Conservation (phyloP, 345 rosid species). For the Microcos paniculata region DNA sequence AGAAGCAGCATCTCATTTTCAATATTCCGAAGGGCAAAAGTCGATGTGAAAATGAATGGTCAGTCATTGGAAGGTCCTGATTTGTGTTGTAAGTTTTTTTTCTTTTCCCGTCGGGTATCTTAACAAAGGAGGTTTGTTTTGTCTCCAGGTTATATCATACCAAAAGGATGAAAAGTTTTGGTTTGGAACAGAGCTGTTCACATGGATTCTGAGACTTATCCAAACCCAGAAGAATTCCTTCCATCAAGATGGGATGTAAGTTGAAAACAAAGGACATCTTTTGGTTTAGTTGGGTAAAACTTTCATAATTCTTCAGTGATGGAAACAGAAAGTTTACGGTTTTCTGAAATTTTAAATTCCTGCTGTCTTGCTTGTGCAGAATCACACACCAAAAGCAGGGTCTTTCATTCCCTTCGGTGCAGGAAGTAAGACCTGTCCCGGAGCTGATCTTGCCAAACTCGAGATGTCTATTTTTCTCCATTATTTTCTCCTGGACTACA, state of each 20-base stretch:
- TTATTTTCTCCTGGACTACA: constrained; percentile 38
- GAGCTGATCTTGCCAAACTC: constrained; percentile 26
- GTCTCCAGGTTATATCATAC: constrained; percentile 24
- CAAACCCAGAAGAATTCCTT: constrained; percentile 19
- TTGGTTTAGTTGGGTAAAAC: too few species aligned
- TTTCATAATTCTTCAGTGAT: too few species aligned
- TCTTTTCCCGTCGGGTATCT: too few species aligned
- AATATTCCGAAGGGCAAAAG: constrained; percentile 35
- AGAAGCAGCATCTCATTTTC: constrained; percentile 22
- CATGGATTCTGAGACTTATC: constrained; percentile 18
- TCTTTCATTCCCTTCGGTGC: constrained; percentile 43
- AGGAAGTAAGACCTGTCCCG: constrained; percentile 46
- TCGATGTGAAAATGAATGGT: constrained; percentile 33
- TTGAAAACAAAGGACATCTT: not conserved
- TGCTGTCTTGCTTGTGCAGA: constrained; percentile 13
- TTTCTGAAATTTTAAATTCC: not conserved
- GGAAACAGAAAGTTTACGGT: too few species aligned
- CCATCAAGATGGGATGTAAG: constrained; percentile 38
- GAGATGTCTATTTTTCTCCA: constrained; percentile 39
- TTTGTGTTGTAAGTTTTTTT: not conserved
- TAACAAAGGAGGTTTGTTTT: not conserved
- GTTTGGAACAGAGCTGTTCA: constrained; percentile 23
- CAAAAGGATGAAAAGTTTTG: constrained; percentile 31
- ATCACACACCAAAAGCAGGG: constrained; percentile 32
- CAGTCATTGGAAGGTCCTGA: not conserved